Evolutionary conservation across 306 rosid genomes (phyloP).

Genomic region (Lithocarpus polystachyus): DNA sequence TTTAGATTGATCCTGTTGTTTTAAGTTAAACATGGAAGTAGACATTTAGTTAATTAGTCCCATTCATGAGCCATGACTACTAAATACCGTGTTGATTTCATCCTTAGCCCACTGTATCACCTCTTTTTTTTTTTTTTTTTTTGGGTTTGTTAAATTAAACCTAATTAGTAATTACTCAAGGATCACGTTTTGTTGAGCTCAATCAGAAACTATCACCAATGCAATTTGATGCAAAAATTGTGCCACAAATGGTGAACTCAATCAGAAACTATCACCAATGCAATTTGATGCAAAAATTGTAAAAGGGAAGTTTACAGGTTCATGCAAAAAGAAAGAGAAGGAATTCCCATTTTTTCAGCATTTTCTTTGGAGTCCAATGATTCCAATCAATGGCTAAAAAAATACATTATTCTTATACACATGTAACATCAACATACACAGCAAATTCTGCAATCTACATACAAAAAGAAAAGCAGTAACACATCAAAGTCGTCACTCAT

Average conservation of each 20-base stretch:
- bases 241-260: background rate
- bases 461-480: slow-evolving; percentile 17
- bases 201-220: background rate
- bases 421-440: slow-evolving; percentile 1
- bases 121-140: no score
- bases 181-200: no score
- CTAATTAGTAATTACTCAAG: no score
- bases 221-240: background rate
- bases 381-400: background rate
- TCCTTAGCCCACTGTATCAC: no score
- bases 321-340: background rate
- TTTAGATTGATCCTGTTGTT: no score
- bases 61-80: no score
- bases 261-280: background rate
- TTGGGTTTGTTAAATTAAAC: no score
- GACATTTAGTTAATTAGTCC: no score
- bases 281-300: background rate
- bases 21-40: no score
- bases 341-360: background rate
- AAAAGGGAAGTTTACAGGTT: background rate
- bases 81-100: no score
- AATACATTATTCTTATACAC: background rate
- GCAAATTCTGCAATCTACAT: slow-evolving; percentile 33
- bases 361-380: no score
- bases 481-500: slow-evolving; percentile 20